Conservation (phyloP, 257 asterid species). For the Ilex aquifolium region DNA sequence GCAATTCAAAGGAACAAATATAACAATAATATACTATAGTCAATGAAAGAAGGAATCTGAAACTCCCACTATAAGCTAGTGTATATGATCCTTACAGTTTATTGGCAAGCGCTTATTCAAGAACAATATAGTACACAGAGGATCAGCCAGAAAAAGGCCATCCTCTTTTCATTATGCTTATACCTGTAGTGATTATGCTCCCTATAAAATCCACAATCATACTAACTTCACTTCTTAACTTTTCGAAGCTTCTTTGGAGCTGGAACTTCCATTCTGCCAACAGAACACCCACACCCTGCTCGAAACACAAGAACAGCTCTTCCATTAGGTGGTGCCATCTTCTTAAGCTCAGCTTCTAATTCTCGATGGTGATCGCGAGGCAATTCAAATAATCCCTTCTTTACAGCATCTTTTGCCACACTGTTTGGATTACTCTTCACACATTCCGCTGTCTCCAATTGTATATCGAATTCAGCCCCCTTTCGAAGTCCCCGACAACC, state of each 20-base stretch:
- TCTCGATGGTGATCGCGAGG: constrained; percentile 80
- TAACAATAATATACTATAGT: too few relatives aligned
- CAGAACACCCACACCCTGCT: constrained; percentile 88
- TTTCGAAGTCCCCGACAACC: constrained; percentile 75
- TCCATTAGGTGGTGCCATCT: constrained; percentile 93
- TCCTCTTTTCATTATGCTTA: too few relatives aligned
- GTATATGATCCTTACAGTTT: too few relatives aligned
- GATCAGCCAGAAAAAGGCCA: too few relatives aligned
- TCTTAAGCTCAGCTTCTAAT: constrained; percentile 89
- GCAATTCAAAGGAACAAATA: too few relatives aligned
- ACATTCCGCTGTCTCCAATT: constrained; percentile 73
- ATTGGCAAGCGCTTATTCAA: too few relatives aligned
- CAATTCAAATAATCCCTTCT: constrained; percentile 67
- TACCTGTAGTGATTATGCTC: neutral
- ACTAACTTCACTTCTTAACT: constrained; percentile 57
- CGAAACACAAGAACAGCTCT: constrained; percentile 83
- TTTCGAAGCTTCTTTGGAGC: constrained; percentile 69
- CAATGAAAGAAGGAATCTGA: too few relatives aligned
- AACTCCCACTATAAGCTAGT: too few relatives aligned
- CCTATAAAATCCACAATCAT: neutral
- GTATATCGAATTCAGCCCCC: constrained; percentile 93
- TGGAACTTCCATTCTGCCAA: constrained; percentile 85
- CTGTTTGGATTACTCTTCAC: constrained; percentile 35
- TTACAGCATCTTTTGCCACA: constrained; percentile 29
- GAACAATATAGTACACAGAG: too few relatives aligned